Conservation (phyloP, 2,329 filamentous ascomycete genomes). For the Orbilia ellipsospora region DNA sequence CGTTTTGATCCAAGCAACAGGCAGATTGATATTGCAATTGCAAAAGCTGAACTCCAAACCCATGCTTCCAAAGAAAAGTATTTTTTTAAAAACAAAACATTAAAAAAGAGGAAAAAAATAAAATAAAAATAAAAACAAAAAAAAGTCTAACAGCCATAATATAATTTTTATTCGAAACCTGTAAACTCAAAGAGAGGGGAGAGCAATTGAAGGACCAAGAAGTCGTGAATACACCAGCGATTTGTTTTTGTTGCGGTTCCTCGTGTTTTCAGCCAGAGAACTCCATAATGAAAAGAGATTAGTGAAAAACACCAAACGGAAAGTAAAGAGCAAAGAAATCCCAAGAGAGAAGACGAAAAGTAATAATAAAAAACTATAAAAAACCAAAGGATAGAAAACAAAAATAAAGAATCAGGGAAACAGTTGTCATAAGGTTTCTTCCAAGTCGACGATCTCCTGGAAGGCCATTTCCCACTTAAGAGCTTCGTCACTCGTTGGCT, state of each 20-base stretch:
- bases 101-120: conserved; percentile 20
- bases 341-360: conserved; percentile 9
- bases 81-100: conserved; percentile 9
- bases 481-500: conserved; percentile 70
- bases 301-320: not conserved
- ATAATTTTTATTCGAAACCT: no score
- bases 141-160: not conserved
- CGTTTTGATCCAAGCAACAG: conserved; percentile 16
- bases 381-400: conserved; percentile 6
- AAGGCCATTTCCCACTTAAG: conserved; percentile 59
- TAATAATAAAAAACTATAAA: conserved; percentile 13
- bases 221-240: no score
- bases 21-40: conserved; percentile 34
- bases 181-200: no score
- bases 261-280: no score
- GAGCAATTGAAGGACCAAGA: no score
- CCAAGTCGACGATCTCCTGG: conserved; percentile 52
- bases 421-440: conserved; percentile 49
- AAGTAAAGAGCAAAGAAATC: conserved; percentile 11
- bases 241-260: no score
- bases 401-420: conserved; percentile 6
- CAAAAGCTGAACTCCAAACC: conserved; percentile 53
- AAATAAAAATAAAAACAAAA: conserved; percentile 16
- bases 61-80: conserved; percentile 44
- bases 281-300: no score